Evolutionary conservation across 1,284 basidiomycete genomes (phyloP).

Genomic region (Coniophora puteana): DNA sequence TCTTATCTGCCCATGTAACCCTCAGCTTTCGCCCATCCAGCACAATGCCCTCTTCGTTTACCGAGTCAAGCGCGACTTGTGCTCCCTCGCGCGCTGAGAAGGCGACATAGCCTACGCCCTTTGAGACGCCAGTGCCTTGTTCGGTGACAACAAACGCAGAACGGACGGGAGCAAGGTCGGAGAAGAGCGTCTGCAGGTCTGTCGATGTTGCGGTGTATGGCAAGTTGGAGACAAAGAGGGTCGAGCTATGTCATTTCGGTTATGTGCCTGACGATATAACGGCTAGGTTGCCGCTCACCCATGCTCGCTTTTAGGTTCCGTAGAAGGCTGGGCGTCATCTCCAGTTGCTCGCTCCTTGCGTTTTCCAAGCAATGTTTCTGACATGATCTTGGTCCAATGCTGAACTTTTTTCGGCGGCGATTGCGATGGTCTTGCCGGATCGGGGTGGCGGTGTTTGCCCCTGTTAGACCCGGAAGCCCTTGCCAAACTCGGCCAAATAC

Average conservation of each 20-base stretch:
- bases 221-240: constrained; percentile 79
- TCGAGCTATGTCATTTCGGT: constrained; percentile 47
- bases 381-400: too few relatives aligned
- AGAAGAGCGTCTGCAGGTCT: constrained; percentile 91
- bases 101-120: constrained; percentile 97
- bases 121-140: constrained; percentile 76
- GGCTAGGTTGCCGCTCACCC: too few relatives aligned
- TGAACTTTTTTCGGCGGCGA: too few relatives aligned
- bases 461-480: constrained; percentile 12
- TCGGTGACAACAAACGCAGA: constrained; percentile 93
- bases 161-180: constrained; percentile 91
- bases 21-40: constrained; percentile 69
- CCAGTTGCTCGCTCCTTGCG: constrained; percentile 51
- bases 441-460: constrained; percentile 17
- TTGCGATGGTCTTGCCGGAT: too few relatives aligned
- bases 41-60: constrained; percentile 50
- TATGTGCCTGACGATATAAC: too few relatives aligned
- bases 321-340: constrained; percentile 24
- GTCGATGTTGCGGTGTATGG: constrained; percentile 89
- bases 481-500: background rate
- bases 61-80: constrained; percentile 63
- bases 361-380: constrained; percentile 41
- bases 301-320: too few relatives aligned
- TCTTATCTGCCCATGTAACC: constrained; percentile 78
- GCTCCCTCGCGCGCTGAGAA: constrained; percentile 93